Conservation (phyloP, 345 rosid species). For the Eucalyptus tenuipes region DNA sequence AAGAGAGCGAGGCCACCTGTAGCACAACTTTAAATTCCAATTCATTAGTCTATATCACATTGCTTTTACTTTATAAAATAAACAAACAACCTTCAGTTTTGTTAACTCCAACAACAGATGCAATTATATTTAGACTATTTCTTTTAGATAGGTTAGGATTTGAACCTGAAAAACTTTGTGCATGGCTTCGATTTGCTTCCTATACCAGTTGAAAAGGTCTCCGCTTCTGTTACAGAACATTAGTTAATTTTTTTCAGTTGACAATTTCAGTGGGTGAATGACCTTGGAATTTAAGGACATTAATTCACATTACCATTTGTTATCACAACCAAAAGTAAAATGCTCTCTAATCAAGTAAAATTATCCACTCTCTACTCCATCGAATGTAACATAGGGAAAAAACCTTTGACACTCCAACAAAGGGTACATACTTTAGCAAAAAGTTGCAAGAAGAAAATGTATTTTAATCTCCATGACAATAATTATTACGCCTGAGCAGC, state of each 20-base stretch:
- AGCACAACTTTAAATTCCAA: slow-evolving; percentile 49
- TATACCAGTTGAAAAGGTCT: slow-evolving; percentile 71
- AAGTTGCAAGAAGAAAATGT: neutral
- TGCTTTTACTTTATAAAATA: slow-evolving; percentile 11
- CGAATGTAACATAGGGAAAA: neutral
- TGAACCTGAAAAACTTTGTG: slow-evolving; percentile 97
- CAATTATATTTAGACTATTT: slow-evolving; percentile 26
- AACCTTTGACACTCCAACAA: neutral
- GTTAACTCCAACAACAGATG: slow-evolving; percentile 21
- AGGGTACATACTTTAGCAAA: neutral
- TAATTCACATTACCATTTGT: neutral
- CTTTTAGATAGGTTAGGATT: slow-evolving; percentile 58
- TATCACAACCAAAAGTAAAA: neutral
- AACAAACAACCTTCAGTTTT: slow-evolving; percentile 9
- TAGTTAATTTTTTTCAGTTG: slow-evolving; percentile 55
- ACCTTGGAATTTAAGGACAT: slow-evolving; percentile 13
- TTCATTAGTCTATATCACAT: slow-evolving; percentile 48
- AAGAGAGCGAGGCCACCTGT: slow-evolving; percentile 32
- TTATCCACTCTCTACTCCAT: neutral
- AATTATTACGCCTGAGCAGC: neutral
- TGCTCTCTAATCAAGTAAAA: neutral
- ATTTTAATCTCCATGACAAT: neutral
- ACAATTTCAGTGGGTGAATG: slow-evolving; percentile 23
- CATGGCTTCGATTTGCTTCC: slow-evolving; percentile 97
- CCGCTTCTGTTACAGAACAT: slow-evolving; percentile 77